Base-by-base conservation (phyloP, 2,329 filamentous ascomycete genomes). In the Fusarium albidum region DNA sequence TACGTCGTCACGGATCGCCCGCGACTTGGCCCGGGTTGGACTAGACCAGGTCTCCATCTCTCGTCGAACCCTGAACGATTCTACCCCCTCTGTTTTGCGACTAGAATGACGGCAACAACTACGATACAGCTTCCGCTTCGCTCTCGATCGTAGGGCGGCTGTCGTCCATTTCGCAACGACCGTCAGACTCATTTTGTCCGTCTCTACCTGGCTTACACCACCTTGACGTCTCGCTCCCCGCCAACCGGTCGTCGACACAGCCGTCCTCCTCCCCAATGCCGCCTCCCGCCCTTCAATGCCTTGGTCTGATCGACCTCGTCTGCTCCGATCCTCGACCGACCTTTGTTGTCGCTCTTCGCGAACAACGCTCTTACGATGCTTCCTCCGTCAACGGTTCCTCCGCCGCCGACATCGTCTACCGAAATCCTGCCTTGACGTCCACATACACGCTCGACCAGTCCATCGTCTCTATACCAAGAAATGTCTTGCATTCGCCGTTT, bases 291-390 rank as follows among this genome's bases (percentile, higher is more conserved):
- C 59, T 70, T 38, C 60, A 60, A 27, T 55, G 64, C 44, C 57
- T 74, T 52, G 71, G 70, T 64, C 69, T 76, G 44, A 61, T 73
- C 52, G 74, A 77, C 59, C 69, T 79, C 11, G 69, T 78, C 57
- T 68, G 73, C 53, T 71, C 68, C 55, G 76, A 79, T 52, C 73
- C 74, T 26, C 70, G 76, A 47, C 74, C 76, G 45, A 73, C 73
- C 35, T 79, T 79, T 37, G 67, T 78, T 49, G 70, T 74, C 39
- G 66, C 65, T 26, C 44, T 61, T 9, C 40, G 55, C 18, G 47
- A 62, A 8, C 43, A 52, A 33, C 15, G 34, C 7, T 11, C 59
- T 17, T 34, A 46, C 15, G 11, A 40, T 7, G 51, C 57, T 28
- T 29, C 29, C 14, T 15, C 37, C n/a, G 17, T 29, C 15, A 28